Evolutionary conservation across 345 rosid genomes (phyloP).

Genomic region (Boechera retrofracta): DNA sequence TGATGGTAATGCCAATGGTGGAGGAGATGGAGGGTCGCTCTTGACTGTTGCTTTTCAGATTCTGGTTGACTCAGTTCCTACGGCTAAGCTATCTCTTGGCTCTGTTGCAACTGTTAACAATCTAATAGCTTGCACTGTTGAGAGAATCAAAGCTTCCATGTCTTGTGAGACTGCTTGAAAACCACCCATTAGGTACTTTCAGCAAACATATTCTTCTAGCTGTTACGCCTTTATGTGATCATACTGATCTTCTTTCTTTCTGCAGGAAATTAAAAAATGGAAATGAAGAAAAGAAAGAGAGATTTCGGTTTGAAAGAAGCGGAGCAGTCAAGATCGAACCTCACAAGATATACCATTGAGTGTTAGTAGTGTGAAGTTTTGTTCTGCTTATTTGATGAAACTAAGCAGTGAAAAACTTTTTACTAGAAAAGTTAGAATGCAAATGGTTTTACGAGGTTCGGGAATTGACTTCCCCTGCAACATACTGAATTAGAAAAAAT

Average conservation of each 20-base stretch:
- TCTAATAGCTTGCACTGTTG: constrained; percentile 87
- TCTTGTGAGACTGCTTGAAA: constrained; percentile 60
- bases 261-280: constrained; percentile 27
- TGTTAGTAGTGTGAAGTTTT: constrained; percentile 39
- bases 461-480: constrained; percentile 82
- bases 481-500: background rate
- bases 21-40: constrained; percentile 68
- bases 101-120: constrained; percentile 97
- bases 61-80: constrained; percentile 89
- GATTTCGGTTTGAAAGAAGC: constrained; percentile 36
- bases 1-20: constrained; percentile 51
- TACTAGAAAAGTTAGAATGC: constrained; percentile 21
- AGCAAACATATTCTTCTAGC: background rate
- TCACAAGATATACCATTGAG: constrained; percentile 53
- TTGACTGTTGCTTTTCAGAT: constrained; percentile 96
- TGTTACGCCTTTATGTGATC: constrained; percentile 8
- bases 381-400: constrained; percentile 40
- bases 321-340: constrained; percentile 98
- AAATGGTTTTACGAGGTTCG: constrained; percentile 73
- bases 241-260: constrained; percentile 2
- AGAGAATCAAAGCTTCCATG: constrained; percentile 84
- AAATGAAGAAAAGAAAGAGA: constrained; percentile 28
- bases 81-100: constrained; percentile 91
- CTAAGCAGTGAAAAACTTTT: constrained; percentile 41
- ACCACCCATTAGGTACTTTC: constrained; percentile 33